phyloP scores from a whole-genome alignment of 176 grass and related monocot genomes.

The Eragrostis nindensis region DNA sequence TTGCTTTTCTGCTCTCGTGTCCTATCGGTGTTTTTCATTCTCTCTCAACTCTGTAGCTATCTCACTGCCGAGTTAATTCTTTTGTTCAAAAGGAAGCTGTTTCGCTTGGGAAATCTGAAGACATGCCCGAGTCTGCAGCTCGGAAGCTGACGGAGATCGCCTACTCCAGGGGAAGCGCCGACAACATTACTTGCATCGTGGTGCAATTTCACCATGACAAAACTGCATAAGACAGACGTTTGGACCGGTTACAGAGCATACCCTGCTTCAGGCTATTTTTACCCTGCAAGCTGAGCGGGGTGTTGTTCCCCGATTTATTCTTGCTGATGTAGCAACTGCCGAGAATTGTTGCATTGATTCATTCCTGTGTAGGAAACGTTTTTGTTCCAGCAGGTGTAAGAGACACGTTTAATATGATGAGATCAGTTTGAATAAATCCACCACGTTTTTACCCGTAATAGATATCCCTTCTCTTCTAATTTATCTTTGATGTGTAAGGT shows the following conservation, averaged over 20 bases:
- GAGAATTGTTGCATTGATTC: constrained; percentile 43
- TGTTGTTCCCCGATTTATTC: constrained; percentile 25
- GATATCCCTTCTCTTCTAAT: not conserved
- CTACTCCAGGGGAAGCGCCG: constrained; percentile 60
- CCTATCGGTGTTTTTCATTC: constrained; percentile 3
- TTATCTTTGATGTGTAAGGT: not conserved
- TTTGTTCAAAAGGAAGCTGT: constrained; percentile 66
- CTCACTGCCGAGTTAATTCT: constrained; percentile 9
- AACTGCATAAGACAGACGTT: constrained; percentile 35
- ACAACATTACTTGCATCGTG: constrained; percentile 91
- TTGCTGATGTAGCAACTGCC: constrained; percentile 42
- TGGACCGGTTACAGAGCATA: constrained; percentile 31
- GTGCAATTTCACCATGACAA: constrained; percentile 74
- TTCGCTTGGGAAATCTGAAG: constrained; percentile 71
- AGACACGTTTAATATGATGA: constrained; percentile 19
- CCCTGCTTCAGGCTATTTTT: constrained; percentile 55
- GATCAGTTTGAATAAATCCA: constrained; percentile 38
- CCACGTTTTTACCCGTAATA: not conserved
- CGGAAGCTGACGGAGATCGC: constrained; percentile 70
- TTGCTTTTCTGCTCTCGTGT: not conserved
- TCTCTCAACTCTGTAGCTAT: not conserved
- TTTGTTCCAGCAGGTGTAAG: constrained; percentile 38
- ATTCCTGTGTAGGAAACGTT: constrained; percentile 39
- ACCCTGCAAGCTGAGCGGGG: constrained; percentile 41
- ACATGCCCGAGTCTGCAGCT: constrained; percentile 58